Base-by-base conservation (phyloP, 1,284 basidiomycete genomes). In the Ceratobasidium sp. region DNA sequence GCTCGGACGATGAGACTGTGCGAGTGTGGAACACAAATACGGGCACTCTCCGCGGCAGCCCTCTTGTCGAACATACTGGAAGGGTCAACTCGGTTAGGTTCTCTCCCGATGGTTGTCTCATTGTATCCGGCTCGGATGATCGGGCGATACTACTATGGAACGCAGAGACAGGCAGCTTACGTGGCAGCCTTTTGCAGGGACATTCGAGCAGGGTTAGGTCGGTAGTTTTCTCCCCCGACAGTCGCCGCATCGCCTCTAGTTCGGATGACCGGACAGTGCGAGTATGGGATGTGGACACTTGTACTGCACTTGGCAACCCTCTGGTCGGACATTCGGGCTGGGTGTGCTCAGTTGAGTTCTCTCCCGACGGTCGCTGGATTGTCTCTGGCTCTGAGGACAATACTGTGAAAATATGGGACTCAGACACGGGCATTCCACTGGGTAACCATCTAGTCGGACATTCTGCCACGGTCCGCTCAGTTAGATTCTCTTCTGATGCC, bases 251-350 rank as follows among this genome's bases (percentile, higher is more conserved):
- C n/a, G n/a, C n/a, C n/a, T n/a, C n/a, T n/a, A n/a, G n/a, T n/a
- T n/a, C n/a, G n/a, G n/a, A n/a, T n/a, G n/a, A n/a, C n/a, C 22
- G 44, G 14, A 75, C 75, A 1, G 51, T 76, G 15, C 60, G 74
- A 9, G 11, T 76, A 15, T 76, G 75, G 75, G 27, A 66, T 36
- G 51, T 54, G n/a, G 45, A 48, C 11, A 48, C 9, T 54, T 7
- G 19, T n/a, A 54, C 51, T 15, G 8, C 7, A 9, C 4, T 31
- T 31, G 22, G 22, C 3, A 15, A 2, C 4, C 47, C 57, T 11
- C 31, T 60, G 8, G 2, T 2, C 29, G 60, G 60, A 17, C 60
- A 63, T 27, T n/a, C 2, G 29, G 44, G 8, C 22, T 27, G 2
- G 60, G 44, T 63, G 22, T 22, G 1, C 1, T 63, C 60, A 22